Evolutionary conservation across 495 filamentous ascomycete species (phyloP).

Genomic region (Penicillium psychrofluorescens): DNA sequence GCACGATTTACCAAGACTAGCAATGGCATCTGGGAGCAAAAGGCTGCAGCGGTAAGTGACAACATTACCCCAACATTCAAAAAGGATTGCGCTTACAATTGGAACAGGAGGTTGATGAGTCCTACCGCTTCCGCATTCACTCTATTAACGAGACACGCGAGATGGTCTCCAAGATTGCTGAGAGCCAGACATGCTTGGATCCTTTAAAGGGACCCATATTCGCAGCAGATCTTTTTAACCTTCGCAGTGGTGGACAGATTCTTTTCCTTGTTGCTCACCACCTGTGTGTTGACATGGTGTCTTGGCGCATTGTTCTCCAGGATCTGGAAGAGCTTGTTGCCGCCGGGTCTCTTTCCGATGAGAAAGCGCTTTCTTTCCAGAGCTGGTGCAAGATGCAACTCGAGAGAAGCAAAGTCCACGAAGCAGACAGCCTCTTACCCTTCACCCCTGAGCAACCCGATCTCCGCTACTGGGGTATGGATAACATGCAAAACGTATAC

Average conservation of each 20-base stretch:
- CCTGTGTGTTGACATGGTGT: constrained; percentile 61
- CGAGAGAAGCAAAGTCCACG: constrained; percentile 24
- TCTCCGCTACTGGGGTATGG: constrained; percentile 48
- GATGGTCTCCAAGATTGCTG: constrained; percentile 23
- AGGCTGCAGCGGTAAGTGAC: constrained; percentile 23
- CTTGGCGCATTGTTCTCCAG: constrained; percentile 60
- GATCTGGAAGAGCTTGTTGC: constrained; percentile 59
- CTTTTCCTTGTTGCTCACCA: constrained; percentile 63
- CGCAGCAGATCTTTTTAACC: constrained; percentile 44
- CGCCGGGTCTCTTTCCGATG: constrained; percentile 25
- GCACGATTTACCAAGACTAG: constrained; percentile 45
- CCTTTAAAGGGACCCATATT: constrained; percentile 36
- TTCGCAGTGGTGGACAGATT: constrained; percentile 43
- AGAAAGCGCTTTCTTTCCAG: constrained; percentile 53
- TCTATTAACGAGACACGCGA: constrained; percentile 20
- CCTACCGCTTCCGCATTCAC: constrained; percentile 33
- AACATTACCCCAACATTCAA: too few relatives aligned
- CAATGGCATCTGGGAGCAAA: constrained; percentile 37
- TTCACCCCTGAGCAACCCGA: constrained; percentile 24
- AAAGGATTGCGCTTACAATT: not conserved
- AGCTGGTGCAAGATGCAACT: constrained; percentile 49
- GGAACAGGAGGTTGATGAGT: constrained; percentile 30
- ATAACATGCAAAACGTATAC: constrained; percentile 36
- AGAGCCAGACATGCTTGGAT: constrained; percentile 36
- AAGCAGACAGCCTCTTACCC: constrained; percentile 21